phyloP scores from a whole-genome alignment of 306 rosid genomes.

The Trifolium repens region DNA sequence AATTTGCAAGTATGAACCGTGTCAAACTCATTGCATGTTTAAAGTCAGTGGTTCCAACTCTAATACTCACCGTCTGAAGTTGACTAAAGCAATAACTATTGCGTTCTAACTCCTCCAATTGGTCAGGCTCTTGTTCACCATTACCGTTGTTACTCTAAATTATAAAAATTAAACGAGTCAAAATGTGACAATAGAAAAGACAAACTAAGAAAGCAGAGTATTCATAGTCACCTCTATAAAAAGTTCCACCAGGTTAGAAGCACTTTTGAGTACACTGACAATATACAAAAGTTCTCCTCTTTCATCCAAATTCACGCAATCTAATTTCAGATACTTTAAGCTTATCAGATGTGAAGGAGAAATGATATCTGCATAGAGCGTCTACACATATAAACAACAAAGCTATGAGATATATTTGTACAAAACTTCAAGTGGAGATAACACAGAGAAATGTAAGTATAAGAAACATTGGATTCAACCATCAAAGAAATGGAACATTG shows the following conservation, averaged over 20 bases:
- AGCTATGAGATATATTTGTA: neutral
- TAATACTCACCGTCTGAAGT: constrained; percentile 12
- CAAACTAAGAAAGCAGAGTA: neutral
- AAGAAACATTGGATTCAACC: too few species aligned
- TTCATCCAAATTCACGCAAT: neutral
- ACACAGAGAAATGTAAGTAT: neutral
- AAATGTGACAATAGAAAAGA: neutral
- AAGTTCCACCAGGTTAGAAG: constrained; percentile 30
- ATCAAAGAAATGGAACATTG: neutral
- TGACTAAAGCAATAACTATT: neutral
- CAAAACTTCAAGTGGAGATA: neutral
- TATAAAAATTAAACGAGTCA: neutral
- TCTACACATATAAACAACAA: neutral
- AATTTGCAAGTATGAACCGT: constrained; percentile 20
- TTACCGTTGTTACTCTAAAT: neutral
- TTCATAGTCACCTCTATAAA: constrained; percentile 15
- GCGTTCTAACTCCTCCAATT: neutral
- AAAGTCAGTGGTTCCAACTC: neutral
- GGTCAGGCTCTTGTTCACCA: neutral
- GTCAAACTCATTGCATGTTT: neutral
- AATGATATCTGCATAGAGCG: neutral
- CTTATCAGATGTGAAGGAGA: neutral
- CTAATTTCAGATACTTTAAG: neutral
- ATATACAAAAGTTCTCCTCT: neutral
- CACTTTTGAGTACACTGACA: constrained; percentile 27